Evolutionary conservation across 1,284 basidiomycete species (phyloP).

Genomic region (Abortiporus biennis): DNA sequence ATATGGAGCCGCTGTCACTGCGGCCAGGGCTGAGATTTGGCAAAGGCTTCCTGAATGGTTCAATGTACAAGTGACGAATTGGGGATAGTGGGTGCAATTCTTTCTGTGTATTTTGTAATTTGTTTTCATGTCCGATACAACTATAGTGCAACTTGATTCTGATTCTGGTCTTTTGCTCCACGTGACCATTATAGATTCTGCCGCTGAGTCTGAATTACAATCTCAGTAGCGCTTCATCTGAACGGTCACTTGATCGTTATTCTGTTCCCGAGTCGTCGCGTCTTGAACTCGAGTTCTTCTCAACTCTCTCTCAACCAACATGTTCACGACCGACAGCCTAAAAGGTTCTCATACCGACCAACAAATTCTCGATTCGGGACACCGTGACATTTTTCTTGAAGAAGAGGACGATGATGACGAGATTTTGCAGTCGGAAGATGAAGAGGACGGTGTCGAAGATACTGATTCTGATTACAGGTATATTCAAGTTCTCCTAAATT

Average conservation of each 20-base stretch:
- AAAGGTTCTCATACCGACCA: no score
- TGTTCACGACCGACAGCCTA: no score
- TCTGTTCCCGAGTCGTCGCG: background rate
- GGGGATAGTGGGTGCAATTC: constrained; percentile 37
- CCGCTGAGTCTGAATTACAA: no score
- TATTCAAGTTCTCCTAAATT: background rate
- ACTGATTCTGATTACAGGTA: background rate
- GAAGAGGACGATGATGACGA: constrained; percentile 5
- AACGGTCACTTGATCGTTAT: no score
- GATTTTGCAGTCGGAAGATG: background rate
- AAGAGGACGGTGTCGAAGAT: background rate
- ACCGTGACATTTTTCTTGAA: background rate
- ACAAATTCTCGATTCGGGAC: no score
- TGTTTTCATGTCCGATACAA: background rate
- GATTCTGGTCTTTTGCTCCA: no score
- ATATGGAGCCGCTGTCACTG: constrained; percentile 49
- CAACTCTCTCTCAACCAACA: no score
- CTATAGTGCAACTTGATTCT: no score
- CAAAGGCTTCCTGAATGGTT: constrained; percentile 60
- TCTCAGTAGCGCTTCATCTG: no score
- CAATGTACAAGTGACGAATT: constrained; percentile 44
- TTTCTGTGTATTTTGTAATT: background rate
- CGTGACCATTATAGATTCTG: no score
- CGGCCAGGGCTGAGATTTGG: constrained; percentile 59
- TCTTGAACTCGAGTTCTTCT: background rate